These are phyloP conservation scores for Persicaria maculosa DNA, from an alignment of 148 eudicot species.

Conservation along the genomic window DNA sequence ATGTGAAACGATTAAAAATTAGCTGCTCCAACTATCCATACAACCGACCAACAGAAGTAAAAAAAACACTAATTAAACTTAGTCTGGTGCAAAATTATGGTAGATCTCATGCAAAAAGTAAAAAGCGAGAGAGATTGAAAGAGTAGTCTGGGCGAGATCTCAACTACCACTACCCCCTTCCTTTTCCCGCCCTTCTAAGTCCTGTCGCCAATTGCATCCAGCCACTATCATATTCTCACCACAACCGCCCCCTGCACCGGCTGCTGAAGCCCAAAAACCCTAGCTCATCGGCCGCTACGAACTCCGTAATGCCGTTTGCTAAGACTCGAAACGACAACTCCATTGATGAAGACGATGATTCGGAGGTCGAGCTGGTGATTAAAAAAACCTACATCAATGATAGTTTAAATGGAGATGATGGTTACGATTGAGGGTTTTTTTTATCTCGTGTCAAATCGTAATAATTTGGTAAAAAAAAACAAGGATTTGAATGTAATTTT, in stretches of 20 bases:
- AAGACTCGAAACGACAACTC: constrained; percentile 21
- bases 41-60: too few relatives aligned
- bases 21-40: too few relatives aligned
- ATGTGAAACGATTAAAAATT: too few relatives aligned
- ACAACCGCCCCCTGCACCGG: constrained; percentile 10
- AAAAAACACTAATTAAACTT: too few relatives aligned
- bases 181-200: constrained; percentile 21
- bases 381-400: too few relatives aligned
- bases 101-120: too few relatives aligned
- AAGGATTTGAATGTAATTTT: too few relatives aligned
- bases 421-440: too few relatives aligned
- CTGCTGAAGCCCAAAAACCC: constrained; percentile 16
- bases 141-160: constrained; percentile 69
- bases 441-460: too few relatives aligned
- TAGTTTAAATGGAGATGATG: too few relatives aligned
- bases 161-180: constrained; percentile 38
- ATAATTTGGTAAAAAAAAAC: too few relatives aligned
- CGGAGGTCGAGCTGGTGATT: constrained; percentile 75
- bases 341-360: constrained; percentile 73
- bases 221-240: constrained; percentile 30
- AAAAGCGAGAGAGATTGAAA: constrained; percentile 18
- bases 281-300: background rate
- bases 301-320: constrained; percentile 11
- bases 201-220: constrained; percentile 68
- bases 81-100: too few relatives aligned